phyloP scores from a whole-genome alignment of 177 flowering plant species.

The Tripterygium wilfordii region DNA sequence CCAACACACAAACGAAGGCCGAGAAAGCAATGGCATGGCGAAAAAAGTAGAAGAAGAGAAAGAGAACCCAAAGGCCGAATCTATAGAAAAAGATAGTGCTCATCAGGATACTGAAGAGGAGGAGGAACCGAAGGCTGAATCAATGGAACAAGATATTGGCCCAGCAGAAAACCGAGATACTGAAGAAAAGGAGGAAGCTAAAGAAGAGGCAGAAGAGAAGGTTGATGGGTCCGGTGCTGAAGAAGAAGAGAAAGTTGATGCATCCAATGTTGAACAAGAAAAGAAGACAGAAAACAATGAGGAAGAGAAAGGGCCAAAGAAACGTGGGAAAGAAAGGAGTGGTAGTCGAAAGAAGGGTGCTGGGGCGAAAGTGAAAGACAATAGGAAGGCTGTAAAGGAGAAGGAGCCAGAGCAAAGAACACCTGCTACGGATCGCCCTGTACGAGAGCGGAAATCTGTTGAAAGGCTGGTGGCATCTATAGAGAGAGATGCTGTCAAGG shows the following conservation, averaged over 20 bases:
- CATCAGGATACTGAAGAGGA: conserved; percentile 5
- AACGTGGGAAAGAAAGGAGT: conserved; percentile 20
- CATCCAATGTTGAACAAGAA: conserved; percentile 3
- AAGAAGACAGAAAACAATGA: conserved; percentile 14
- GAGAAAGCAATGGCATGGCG: conserved; percentile 8
- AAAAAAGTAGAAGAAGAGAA: conserved; percentile 5
- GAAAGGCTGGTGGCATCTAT: conserved; percentile 79
- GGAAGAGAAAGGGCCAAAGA: conserved; percentile 27
- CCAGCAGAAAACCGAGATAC: neutral
- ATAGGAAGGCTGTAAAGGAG: conserved; percentile 18
- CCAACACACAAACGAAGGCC: conserved; percentile 4
- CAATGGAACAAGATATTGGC: conserved; percentile 1
- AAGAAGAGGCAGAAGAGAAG: conserved; percentile 7
- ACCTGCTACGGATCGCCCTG: conserved; percentile 75
- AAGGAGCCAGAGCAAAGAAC: conserved; percentile 46
- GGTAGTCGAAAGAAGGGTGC: conserved; percentile 21
- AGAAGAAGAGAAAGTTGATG: conserved; percentile 12
- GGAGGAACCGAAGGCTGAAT: conserved; percentile 8
- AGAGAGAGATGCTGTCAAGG: conserved; percentile 63
- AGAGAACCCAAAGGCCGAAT: conserved; percentile 3
- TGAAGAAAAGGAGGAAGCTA: conserved; percentile 5
- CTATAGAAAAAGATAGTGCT: conserved; percentile 3
- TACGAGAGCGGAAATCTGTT: conserved; percentile 88
- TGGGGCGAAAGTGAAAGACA: conserved; percentile 20
- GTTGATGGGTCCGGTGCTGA: conserved; percentile 2